Evolutionary conservation across 768 basidiomycete genomes (phyloP), one percentile per base, ranked within the genome.

Genomic region (Boletus subparvulus): DNA sequence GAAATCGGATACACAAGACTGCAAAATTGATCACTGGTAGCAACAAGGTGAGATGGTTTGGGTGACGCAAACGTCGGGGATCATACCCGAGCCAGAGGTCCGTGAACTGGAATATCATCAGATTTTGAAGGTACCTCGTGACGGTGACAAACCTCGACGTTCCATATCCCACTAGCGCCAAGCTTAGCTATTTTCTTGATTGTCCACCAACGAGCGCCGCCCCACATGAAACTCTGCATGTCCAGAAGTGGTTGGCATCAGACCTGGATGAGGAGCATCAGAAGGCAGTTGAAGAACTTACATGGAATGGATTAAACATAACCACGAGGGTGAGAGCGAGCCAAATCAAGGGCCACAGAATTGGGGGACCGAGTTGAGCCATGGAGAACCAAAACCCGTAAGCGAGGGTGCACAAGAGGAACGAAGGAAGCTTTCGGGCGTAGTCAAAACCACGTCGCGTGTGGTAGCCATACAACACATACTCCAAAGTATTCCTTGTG

Each of bases 11-110:
- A 95, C 7, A 79, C 72, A 41, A 97, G 77, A 61, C 89, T 92
- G 73, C 89, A 91, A 64, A 90, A 81, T 62, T 92, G 90, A 65
- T 94, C 92, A 14, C 90, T 92, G 64, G 39, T 30, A 39, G 26
- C 11, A 14, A 55, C 11, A 30, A 19, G 13, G 46, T 65, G 54
- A 66, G 55, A 57, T 21, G 17, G 16, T 30, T 46, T 52, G 11
- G 10, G 4, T 47, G 28, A 41, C 33, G 30, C 9, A 47, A 41
- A 28, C 10, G 5, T 47, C 36, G 2, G 32, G 14, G 50, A 28
- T 66, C 81, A 52, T 70, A 90, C 89, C 90, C 92, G 69, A 93
- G 78, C 92, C 92, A 94, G 83, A 93, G 91, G 77, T 92, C 92
- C 14, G 86, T 73, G 68, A 94, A 94, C 86, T 90, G 54, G 1